Conservation (phyloP, 2,329 filamentous ascomycete genomes). For the Gnomoniopsis smithogilvyi region DNA sequence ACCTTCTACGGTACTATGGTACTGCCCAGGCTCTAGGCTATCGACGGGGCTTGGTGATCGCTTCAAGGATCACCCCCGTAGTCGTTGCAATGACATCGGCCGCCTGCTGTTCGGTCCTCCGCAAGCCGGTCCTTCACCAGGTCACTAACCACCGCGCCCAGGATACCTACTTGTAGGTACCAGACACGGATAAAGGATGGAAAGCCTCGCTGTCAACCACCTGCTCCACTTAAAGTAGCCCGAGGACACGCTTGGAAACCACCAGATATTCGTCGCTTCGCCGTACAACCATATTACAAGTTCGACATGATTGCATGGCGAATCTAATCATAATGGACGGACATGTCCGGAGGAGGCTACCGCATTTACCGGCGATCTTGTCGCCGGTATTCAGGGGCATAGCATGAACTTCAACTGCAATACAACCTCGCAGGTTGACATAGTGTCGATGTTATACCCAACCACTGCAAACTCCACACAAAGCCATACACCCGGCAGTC, state of each 20-base stretch:
- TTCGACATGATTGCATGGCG: neutral
- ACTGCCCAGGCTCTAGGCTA: neutral
- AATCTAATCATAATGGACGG: neutral
- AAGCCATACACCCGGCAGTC: neutral
- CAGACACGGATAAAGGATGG: neutral
- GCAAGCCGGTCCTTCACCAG: neutral
- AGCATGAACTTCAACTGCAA: constrained; percentile 4
- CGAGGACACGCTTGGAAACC: neutral
- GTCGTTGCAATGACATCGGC: neutral
- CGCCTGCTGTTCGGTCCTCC: neutral
- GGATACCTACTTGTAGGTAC: no score
- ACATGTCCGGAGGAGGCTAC: neutral
- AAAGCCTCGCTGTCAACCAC: neutral
- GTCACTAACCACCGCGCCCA: neutral
- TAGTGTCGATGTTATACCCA: neutral
- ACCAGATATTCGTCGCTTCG: neutral
- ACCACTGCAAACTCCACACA: neutral
- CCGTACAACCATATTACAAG: neutral
- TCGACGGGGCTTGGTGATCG: neutral
- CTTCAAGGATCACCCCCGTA: neutral
- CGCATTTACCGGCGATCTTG: neutral
- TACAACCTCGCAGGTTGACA: neutral
- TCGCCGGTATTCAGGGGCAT: constrained; percentile 9
- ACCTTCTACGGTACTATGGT: neutral
- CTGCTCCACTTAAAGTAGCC: neutral